These are phyloP conservation scores for Pestalotiopsis fici DNA, from an alignment of 2,329 filamentous ascomycete genomes.

Conservation along the genomic window DNA sequence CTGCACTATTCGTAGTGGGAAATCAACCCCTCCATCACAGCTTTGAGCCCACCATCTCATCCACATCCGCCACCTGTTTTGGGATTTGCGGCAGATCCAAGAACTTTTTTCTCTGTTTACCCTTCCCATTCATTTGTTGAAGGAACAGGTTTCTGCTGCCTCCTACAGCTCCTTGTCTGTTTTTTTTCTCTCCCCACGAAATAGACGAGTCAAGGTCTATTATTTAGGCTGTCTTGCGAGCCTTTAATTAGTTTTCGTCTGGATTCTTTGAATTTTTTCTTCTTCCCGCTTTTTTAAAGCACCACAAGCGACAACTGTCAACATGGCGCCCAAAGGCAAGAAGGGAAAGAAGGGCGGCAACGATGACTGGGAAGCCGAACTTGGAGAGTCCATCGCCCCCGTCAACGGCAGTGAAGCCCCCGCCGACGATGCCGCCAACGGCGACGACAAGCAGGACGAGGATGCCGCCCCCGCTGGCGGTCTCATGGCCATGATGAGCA, in stretches of 20 bases:
- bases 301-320: background rate
- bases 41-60: background rate
- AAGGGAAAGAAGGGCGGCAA: slow-evolving; percentile 81
- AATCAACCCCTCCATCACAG: slow-evolving; percentile 1
- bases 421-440: slow-evolving; percentile 48
- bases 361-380: slow-evolving; percentile 93
- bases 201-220: background rate
- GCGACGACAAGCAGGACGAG: slow-evolving; percentile 54
- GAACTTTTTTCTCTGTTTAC: background rate
- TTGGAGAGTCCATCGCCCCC: slow-evolving; percentile 76
- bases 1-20: background rate
- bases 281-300: background rate
- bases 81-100: background rate
- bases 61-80: background rate
- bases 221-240: background rate
- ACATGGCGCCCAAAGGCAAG: slow-evolving; percentile 95
- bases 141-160: background rate
- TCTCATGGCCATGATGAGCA: slow-evolving; percentile 77
- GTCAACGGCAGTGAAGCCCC: slow-evolving; percentile 51
- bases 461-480: slow-evolving; percentile 56
- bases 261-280: background rate
- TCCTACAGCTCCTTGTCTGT: background rate
- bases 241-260: background rate
- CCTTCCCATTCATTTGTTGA: slow-evolving; percentile 5
- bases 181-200: background rate